Evolutionary conservation across 108 stramenopile species (phyloP), one percentile per base, ranked within the genome.

Genomic region (Skeletonema potamos): DNA sequence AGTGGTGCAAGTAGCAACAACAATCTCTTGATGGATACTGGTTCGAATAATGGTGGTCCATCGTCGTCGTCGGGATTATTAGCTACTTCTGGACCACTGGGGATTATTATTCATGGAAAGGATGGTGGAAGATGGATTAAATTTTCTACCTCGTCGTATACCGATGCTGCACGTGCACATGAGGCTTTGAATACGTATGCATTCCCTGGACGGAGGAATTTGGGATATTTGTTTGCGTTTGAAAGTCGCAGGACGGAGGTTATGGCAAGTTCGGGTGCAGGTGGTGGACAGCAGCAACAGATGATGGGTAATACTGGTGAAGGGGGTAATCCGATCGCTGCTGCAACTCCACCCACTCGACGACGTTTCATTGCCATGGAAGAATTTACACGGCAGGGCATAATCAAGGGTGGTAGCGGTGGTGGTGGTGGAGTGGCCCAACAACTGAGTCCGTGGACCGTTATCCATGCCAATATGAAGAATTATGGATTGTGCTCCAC

Each of bases 191-290:
- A 89, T 55, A 88, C 92, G 28, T 96, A 93, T 69, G 95, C 95
- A 20, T 96, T 96, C 66, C 95, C 95, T 4, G 95, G 95, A 18
- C 66, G 95, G 51, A 84, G 83, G 17, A 89, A 92, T 67, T 66
- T 93, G 70, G 95, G 92, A 1, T 96, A 92, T 83, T 77, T 96
- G 6, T 96, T 96, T 75, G 92, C 95, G 17, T 96, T 96, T 79
- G 95, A 96, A 76, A 86, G 86, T 48, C 86, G 87, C 58, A 81
- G 90, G 27, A 75, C 74, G 27, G 85, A 82, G 56, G 91, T 95
- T 39, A 85, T 91, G 88, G 71, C 78, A 18, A 55, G 64, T 54
- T 39, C 69, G 36, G 58, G 17, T 29, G 26, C 24, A 4, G 61
- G 41, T 2, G 62, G 28, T 22, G 60, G 46, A 28, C 0, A 28